Evolutionary conservation across 306 rosid species (phyloP).

Genomic region (Inga oerstediana): DNA sequence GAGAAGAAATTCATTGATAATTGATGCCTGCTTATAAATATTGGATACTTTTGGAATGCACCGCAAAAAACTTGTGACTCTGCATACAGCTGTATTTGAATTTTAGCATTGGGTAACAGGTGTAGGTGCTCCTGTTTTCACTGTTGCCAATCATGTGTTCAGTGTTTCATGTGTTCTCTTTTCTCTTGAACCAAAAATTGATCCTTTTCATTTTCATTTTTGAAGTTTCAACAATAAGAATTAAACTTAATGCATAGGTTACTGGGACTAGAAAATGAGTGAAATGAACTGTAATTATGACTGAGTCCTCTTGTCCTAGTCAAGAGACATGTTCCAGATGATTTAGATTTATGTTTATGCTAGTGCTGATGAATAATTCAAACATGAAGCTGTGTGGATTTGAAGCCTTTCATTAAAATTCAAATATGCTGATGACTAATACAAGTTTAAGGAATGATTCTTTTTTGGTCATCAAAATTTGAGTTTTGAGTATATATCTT

Average conservation of each 20-base stretch:
- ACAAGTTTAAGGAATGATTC: slow-evolving; percentile 3
- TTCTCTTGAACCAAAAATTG: slow-evolving; percentile 22
- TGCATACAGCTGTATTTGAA: background rate
- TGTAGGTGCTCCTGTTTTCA: slow-evolving; percentile 15
- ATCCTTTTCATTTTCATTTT: slow-evolving; percentile 7
- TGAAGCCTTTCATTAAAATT: slow-evolving; percentile 1
- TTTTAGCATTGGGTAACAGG: background rate
- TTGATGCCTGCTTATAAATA: slow-evolving; percentile 25
- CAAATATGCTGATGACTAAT: background rate
- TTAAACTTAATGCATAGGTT: background rate
- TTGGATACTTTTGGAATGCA: background rate
- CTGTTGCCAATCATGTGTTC: slow-evolving; percentile 12
- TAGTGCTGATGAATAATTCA: slow-evolving; percentile 26
- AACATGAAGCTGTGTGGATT: background rate
- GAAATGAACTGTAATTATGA: slow-evolving; percentile 13
- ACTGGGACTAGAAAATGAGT: background rate
- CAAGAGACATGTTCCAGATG: slow-evolving; percentile 26
- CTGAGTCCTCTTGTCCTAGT: slow-evolving; percentile 9
- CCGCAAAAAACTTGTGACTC: background rate
- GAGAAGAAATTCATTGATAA: slow-evolving; percentile 5
- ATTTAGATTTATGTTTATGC: slow-evolving; percentile 29
- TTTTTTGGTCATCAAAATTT: background rate
- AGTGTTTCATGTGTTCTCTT: slow-evolving; percentile 11
- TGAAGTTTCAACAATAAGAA: slow-evolving; percentile 15
- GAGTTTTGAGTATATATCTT: slow-evolving; percentile 28